Base-by-base conservation (phyloP, 2,329 filamentous ascomycete species). In the Fusarium buharicum region DNA sequence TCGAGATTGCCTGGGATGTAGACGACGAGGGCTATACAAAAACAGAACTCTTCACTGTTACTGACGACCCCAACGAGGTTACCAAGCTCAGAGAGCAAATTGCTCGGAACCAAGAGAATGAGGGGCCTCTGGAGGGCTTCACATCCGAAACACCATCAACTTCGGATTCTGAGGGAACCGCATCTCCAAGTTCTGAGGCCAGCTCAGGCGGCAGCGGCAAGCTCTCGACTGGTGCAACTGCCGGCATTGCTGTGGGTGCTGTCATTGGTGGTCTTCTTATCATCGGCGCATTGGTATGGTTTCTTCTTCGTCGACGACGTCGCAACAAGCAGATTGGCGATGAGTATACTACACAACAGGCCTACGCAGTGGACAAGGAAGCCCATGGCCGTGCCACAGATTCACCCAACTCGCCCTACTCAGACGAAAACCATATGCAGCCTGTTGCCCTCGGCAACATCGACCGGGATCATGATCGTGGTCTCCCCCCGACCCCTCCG, bases 331-430 rank as follows among this genome's bases (percentile, higher is more conserved):
- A 56, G 22, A 55, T 68, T 24, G 50, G 54, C 3, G 62, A 69
- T 18, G 66, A 69, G 17, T 62, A 65, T 46, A 61, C 65, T 27
- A 62, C 62, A 37, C 69, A 69, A 50, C 72, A 73, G 53, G 74
- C 76, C 30, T 80, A 81, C 64, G 77, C 82, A 46, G 74, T 75
- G 43, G 80, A 82, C 62, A 83, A 84, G 73, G 81, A 82, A 12
- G 72, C 66, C 17, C 72, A 73, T n/a, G 72, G 69, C 27, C 73
- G 75, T 14, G 70, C 71, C 28, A 74, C 69, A 47, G 75, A 79
- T 41, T 75, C 77, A 5, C 78, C 77, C 2, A 77, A 75, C 62
- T 79, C 78, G 1, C 77, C 79, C 0, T 80, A 79, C 70, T 78
- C 77, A 1, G 79, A 82, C 55, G 77, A 81, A 18, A 62, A 65